These are phyloP conservation scores for Dactylorhiza incarnata DNA, from an alignment of 106 monocot genomes.

Conservation along the genomic window DNA sequence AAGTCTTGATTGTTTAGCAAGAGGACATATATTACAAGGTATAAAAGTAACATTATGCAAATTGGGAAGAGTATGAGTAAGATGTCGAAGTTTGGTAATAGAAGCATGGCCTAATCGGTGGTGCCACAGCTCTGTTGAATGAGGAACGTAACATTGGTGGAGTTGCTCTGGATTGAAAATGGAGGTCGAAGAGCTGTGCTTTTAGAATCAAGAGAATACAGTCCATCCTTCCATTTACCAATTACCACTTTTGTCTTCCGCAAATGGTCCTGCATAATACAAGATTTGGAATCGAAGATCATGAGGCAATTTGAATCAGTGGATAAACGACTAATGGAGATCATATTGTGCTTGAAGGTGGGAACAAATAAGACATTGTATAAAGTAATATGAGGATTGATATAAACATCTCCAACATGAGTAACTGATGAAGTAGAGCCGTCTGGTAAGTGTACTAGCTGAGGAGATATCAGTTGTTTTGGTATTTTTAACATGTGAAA, in stretches of 20 bases:
- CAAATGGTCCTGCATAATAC: neutral
- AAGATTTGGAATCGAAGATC: neutral
- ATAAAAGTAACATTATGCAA: neutral
- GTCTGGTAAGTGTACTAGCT: neutral
- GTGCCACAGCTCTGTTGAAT: neutral
- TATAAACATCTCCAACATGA: neutral
- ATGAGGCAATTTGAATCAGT: neutral
- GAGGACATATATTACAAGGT: neutral
- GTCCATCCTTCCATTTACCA: neutral
- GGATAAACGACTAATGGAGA: neutral
- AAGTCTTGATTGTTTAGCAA: neutral
- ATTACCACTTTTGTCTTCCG: neutral
- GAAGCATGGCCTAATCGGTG: neutral
- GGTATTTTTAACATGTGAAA: neutral
- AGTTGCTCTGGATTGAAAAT: too few relatives aligned
- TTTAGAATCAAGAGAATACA: neutral
- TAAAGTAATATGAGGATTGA: neutral
- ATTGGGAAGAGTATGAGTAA: neutral
- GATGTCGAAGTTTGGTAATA: neutral
- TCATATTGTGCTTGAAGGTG: neutral
- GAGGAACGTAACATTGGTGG: neutral
- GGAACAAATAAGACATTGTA: neutral
- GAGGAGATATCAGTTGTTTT: neutral
- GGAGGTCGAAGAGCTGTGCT: rapidly evolving
- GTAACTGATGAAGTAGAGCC: neutral